Evolutionary conservation across 1,284 basidiomycete species (phyloP), one percentile per base, ranked within the genome.

Genomic region (Athelia sp.): DNA sequence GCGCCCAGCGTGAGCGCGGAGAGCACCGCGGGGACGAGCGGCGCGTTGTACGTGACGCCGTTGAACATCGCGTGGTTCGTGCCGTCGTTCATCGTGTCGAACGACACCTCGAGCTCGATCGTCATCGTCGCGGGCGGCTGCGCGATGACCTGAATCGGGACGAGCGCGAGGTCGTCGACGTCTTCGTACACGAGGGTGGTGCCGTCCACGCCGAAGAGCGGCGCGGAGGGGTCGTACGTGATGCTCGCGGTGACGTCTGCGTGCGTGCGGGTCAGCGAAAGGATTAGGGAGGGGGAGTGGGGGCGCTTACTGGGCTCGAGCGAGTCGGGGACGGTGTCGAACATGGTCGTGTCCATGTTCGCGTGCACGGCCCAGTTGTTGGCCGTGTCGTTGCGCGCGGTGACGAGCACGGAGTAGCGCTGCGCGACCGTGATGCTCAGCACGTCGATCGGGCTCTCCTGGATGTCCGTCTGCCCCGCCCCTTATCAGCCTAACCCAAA

Each of bases 401-500:
- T 87, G 45, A 98, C 90, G 44, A 98, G 82, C 46, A 98, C 73
- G 0, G 92, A 94, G 69, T 95, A 97, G n/a, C 95, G 83, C 66
- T 98, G 95, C 0, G 94, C 94, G 43, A 89, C 91, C 4, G 90
- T 77, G 51, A 97, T 54, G 38, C 81, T 77, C 47, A 98, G 59
- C 29, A 85, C 64, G 59, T 91, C 85, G 51, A 84, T 81, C 0
- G 82, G 74, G 48, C 73, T 86, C 53, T 85, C 84, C 60, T 88
- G 75, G 2, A 84, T 74, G 65, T 97, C 94, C 3, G 85, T 87
- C 82, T 87, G 23, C 21, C 26, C 26, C 22, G 11, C 11, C 10
- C 17, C 43, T 6, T 21, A 44, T 40, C 36, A 40, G 36, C 23
- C 10, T 23, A 8, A 43, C 10, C 11, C 40, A 19, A 43, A 10